phyloP scores from a whole-genome alignment of 2,329 filamentous ascomycete species.

The Ceratocystis harringtonii region DNA sequence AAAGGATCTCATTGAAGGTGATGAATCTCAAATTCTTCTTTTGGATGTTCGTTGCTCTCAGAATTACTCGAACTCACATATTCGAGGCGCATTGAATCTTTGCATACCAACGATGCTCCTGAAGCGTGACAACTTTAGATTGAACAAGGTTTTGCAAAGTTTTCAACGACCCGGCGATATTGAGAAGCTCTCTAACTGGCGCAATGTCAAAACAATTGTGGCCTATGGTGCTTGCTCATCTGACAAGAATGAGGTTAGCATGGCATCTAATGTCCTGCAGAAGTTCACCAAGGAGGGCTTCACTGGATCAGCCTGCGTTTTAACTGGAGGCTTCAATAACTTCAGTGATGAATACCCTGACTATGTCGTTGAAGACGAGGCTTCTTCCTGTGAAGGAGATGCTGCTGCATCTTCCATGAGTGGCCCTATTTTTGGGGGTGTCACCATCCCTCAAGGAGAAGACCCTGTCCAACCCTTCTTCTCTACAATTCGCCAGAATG shows the following conservation, averaged over 20 bases:
- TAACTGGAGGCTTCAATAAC: slow-evolving; percentile 66
- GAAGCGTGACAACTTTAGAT: slow-evolving; percentile 79
- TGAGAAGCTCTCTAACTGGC: slow-evolving; percentile 63
- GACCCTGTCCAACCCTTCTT: slow-evolving; percentile 72
- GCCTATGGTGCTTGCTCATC: slow-evolving; percentile 72
- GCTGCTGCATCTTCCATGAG: slow-evolving; percentile 31
- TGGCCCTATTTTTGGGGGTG: slow-evolving; percentile 69
- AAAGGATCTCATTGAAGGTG: slow-evolving; percentile 37
- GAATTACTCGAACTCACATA: slow-evolving; percentile 60
- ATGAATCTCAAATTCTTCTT: slow-evolving; percentile 29
- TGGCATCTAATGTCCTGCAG: slow-evolving; percentile 75
- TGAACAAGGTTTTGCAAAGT: slow-evolving; percentile 73
- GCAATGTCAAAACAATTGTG: slow-evolving; percentile 56
- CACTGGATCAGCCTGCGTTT: slow-evolving; percentile 54
- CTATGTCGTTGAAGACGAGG: slow-evolving; percentile 39
- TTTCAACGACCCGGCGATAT: slow-evolving; percentile 61
- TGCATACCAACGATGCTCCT: slow-evolving; percentile 91
- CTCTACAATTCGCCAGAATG: slow-evolving; percentile 88
- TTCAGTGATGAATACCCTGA: slow-evolving; percentile 55
- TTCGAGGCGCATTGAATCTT: slow-evolving; percentile 71
- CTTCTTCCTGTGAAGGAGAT: slow-evolving; percentile 24
- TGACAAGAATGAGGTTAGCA: slow-evolving; percentile 64
- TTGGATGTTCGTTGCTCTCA: slow-evolving; percentile 79
- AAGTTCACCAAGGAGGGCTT: slow-evolving; percentile 84
- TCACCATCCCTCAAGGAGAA: slow-evolving; percentile 55